A percentile compares a stretch with the other conserved stretches of the same genome.
Conservation (phyloP, 768 basidiomycete species). For the Amanita rubescens region DNA sequence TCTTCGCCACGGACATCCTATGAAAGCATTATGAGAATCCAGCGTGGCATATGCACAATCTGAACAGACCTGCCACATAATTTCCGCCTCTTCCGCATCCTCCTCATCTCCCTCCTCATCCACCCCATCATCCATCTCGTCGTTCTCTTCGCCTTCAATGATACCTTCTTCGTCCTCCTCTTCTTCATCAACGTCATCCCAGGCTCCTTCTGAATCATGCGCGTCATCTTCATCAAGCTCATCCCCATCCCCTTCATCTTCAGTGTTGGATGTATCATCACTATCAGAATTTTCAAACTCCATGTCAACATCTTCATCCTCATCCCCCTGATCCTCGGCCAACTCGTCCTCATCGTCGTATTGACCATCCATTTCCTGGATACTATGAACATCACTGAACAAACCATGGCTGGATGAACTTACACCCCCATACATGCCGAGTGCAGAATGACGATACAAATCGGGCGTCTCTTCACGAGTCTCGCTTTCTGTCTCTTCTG, state of each 20-base stretch:
- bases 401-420: constrained; percentile 23
- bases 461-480: constrained; percentile 82
- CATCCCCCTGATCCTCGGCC: constrained; percentile 75
- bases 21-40: neutral
- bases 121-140: constrained; percentile 20
- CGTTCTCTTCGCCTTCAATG: constrained; percentile 38
- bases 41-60: neutral
- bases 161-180: constrained; percentile 42
- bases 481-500: constrained; percentile 46
- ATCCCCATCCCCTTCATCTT: constrained; percentile 60
- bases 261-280: constrained; percentile 72
- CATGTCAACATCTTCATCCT: constrained; percentile 82
- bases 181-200: constrained; percentile 42
- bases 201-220: constrained; percentile 40
- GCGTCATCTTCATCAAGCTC: constrained; percentile 67
- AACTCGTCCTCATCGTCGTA: constrained; percentile 67
- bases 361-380: constrained; percentile 77
- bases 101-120: constrained; percentile 10
- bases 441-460: constrained; percentile 90
- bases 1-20: constrained; percentile 50
- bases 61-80: constrained; percentile 29
- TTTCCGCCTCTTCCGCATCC: constrained; percentile 16
- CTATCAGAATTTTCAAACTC: constrained; percentile 82
- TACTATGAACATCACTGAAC: constrained; percentile 4
- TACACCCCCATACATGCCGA: constrained; percentile 93